Conservation (phyloP, 805 yeast genomes). For the Yamadazyma insecticola region DNA sequence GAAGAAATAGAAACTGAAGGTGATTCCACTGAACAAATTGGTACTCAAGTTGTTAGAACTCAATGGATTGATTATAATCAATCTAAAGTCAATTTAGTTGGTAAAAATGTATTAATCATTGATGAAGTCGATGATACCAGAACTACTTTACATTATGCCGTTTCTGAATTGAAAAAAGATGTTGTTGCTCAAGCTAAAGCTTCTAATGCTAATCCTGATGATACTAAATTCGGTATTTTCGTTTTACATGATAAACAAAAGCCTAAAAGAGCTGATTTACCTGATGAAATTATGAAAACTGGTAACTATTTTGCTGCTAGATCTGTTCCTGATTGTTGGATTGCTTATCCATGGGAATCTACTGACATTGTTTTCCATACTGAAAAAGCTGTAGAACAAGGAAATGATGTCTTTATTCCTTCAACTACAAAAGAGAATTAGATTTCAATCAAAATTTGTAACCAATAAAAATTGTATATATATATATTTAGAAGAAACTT, state of each 20-base stretch:
- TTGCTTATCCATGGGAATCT: constrained; percentile 85
- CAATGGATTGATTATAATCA: constrained; percentile 81
- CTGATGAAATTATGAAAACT: constrained; percentile 54
- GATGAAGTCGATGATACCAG: constrained; percentile 88
- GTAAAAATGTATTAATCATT: constrained; percentile 67
- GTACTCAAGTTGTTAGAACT: constrained; percentile 67
- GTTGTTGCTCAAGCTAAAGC: constrained; percentile 56
- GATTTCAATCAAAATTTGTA: too few relatives aligned
- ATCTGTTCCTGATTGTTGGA: constrained; percentile 76
- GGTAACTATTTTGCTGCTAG: constrained; percentile 70
- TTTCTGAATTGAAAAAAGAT: constrained; percentile 69
- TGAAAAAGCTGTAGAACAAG: constrained; percentile 67
- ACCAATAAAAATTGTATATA: too few relatives aligned
- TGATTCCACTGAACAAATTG: constrained; percentile 47
- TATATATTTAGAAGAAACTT: too few relatives aligned
- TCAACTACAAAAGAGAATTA: constrained; percentile 13
- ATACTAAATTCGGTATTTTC: constrained; percentile 67
- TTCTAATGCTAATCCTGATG: constrained; percentile 41
- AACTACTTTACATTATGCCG: constrained; percentile 77
- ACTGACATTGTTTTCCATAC: constrained; percentile 72
- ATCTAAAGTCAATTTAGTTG: constrained; percentile 56
- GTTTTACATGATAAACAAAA: constrained; percentile 75
- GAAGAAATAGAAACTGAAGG: constrained; percentile 72
- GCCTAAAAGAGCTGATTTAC: constrained; percentile 68
- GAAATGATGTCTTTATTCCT: constrained; percentile 54